phyloP scores from a whole-genome alignment of 2,329 filamentous ascomycete species.

The Triangularia setosa region DNA sequence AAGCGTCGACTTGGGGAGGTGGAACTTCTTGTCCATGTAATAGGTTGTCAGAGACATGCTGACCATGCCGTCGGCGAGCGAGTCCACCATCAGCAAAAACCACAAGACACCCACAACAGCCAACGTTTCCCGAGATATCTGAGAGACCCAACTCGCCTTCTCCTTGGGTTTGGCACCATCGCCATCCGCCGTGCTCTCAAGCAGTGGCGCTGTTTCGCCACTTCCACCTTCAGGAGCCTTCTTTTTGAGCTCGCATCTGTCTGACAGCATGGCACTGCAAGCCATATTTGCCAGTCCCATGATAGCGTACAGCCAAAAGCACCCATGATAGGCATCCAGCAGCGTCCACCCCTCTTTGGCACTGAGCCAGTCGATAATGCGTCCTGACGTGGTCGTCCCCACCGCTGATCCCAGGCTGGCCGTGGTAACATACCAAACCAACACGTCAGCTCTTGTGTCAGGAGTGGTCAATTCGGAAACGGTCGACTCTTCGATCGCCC shows the following conservation, averaged over 20 bases:
- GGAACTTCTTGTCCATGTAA: conserved; percentile 54
- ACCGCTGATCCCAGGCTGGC: conserved; percentile 52
- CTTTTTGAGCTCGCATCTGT: conserved; percentile 45
- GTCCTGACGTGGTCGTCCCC: conserved; percentile 50
- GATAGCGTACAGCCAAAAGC: conserved; percentile 55
- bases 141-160: conserved; percentile 40
- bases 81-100: conserved; percentile 61
- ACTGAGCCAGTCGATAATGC: conserved; percentile 46
- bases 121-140: conserved; percentile 56
- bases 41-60: conserved; percentile 55
- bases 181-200: conserved; percentile 14
- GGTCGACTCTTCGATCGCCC: conserved; percentile 63
- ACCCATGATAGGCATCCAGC: conserved; percentile 50
- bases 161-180: conserved; percentile 13
- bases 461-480: conserved; percentile 57
- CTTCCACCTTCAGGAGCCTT: not conserved
- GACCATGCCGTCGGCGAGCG: conserved; percentile 64
- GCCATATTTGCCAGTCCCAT: conserved; percentile 52
- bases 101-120: conserved; percentile 61
- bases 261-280: conserved; percentile 44
- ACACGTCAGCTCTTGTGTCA: conserved; percentile 55
- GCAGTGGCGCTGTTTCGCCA: conserved; percentile 24
- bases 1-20: conserved; percentile 52
- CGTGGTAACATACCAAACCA: conserved; percentile 61
- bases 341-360: conserved; percentile 45